Evolutionary conservation across 441 rosid genomes (phyloP), one percentile per base, ranked within the genome.

Genomic region (Manihot esculenta): DNA sequence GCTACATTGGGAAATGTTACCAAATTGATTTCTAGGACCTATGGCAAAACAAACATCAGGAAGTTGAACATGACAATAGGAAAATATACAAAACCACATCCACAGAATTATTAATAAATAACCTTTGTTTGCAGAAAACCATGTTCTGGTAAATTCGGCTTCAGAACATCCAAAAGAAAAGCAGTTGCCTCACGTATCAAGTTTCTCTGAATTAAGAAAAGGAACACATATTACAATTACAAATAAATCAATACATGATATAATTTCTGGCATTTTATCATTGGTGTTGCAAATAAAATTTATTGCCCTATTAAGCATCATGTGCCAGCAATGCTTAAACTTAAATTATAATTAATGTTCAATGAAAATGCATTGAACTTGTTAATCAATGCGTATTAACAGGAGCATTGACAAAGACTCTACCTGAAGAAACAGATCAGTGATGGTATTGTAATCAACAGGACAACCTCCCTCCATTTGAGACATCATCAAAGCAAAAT

Each of bases 391-490:
- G 33, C 20, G 61, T 12, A 53, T 11, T 1, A 45, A 35, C 41
- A 58, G 7, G 23, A 60, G 30, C n/a, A 49, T 1, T 18, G n/a
- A 35, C 24, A 18, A 61, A 14, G 41, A 26, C 64, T 77, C 71
- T 63, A 94, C 99, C 98, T 96, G 99, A 79, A 96, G 99, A 73
- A 96, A 96, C 66, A 96, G 97, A 87, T 96, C 99, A 26, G 99
- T 94, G 48, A 96, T 94, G 48, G 99, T 96, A 64, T 94, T 96
- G 84, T 92, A 96, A 77, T 94, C 99, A 79, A 96, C 83, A 23
- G 99, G 99, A 74, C 97, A 94, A 45, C 99, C 99, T 70, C 98
- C 99, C 81, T 94, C 99, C 99, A 96, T 96, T 92, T 96, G 99
- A 62, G 99, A 92, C 99, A 96, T 96, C 99, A 96, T 96, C 79